phyloP scores from a whole-genome alignment of 441 rosid genomes.

The Mallotus repandus region DNA sequence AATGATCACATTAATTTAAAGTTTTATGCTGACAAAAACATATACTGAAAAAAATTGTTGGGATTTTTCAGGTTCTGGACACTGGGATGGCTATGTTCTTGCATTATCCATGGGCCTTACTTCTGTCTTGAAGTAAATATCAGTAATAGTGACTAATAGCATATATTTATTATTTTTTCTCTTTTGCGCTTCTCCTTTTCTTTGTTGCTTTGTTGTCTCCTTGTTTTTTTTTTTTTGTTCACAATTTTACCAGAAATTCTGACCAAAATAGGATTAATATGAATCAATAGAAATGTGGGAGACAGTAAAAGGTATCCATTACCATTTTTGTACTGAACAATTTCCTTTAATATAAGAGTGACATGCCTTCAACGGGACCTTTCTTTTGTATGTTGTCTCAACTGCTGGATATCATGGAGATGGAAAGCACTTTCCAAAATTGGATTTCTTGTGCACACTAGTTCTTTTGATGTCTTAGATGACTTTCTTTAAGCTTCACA shows the following conservation, averaged over 20 bases:
- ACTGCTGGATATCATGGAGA: neutral
- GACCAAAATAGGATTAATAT: neutral
- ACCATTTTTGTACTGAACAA: no score
- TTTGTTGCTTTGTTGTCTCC: conserved; percentile 1
- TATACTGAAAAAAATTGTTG: neutral
- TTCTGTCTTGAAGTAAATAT: conserved; percentile 70
- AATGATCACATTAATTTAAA: conserved; percentile 1
- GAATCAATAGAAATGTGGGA: neutral
- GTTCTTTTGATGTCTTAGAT: neutral
- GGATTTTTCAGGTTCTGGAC: conserved; percentile 54
- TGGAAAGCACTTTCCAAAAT: neutral
- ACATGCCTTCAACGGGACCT: neutral
- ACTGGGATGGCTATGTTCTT: conserved; percentile 60
- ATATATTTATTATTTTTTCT: neutral
- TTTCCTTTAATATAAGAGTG: neutral
- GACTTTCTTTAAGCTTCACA: neutral
- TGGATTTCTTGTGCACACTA: neutral
- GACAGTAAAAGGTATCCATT: neutral
- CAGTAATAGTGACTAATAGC: conserved; percentile 7
- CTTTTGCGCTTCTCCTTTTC: neutral
- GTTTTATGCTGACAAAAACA: conserved; percentile 9
- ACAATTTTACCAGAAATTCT: neutral
- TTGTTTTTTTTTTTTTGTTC: neutral
- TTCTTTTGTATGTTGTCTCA: neutral
- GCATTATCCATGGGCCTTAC: conserved; percentile 73